Evolutionary conservation across 805 yeast genomes (phyloP).

Genomic region (Monosporozyma yasuniensis): DNA sequence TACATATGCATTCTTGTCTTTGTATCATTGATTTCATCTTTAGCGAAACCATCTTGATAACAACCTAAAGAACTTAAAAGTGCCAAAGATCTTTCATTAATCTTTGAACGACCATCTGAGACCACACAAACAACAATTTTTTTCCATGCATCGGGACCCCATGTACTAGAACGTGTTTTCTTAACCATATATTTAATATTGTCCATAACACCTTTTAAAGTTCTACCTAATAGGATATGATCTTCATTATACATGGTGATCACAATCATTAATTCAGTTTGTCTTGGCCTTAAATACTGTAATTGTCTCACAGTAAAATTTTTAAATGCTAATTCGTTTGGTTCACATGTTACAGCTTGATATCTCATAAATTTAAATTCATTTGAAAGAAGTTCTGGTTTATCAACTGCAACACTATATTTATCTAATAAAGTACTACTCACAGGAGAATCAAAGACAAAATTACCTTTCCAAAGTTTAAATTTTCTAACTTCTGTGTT

Average conservation of each 20-base stretch:
- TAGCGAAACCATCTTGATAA: slow-evolving; percentile 93
- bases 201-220: slow-evolving; percentile 83
- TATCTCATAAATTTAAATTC: slow-evolving; percentile 84
- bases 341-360: slow-evolving; percentile 91
- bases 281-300: slow-evolving; percentile 66
- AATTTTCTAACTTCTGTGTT: slow-evolving; percentile 26
- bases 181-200: slow-evolving; percentile 69
- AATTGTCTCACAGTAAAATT: slow-evolving; percentile 78
- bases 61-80: slow-evolving; percentile 80
- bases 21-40: slow-evolving; percentile 75
- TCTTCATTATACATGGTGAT: slow-evolving; percentile 87
- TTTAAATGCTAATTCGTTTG: slow-evolving; percentile 50
- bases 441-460: slow-evolving; percentile 83
- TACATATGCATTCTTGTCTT: slow-evolving; percentile 81
- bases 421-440: slow-evolving; percentile 55
- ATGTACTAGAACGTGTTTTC: slow-evolving; percentile 55
- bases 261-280: slow-evolving; percentile 78
- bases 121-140: slow-evolving; percentile 84
- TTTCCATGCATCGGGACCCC: slow-evolving; percentile 98
- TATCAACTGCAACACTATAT: slow-evolving; percentile 36
- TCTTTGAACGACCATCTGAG: slow-evolving; percentile 84
- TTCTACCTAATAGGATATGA: slow-evolving; percentile 71
- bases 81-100: slow-evolving; percentile 70
- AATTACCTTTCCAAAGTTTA: slow-evolving; percentile 50
- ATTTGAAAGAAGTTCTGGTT: slow-evolving; percentile 29